Evolutionary conservation across 352 stramenopile genomes (phyloP).

Genomic region (Vaucheria bursata): DNA sequence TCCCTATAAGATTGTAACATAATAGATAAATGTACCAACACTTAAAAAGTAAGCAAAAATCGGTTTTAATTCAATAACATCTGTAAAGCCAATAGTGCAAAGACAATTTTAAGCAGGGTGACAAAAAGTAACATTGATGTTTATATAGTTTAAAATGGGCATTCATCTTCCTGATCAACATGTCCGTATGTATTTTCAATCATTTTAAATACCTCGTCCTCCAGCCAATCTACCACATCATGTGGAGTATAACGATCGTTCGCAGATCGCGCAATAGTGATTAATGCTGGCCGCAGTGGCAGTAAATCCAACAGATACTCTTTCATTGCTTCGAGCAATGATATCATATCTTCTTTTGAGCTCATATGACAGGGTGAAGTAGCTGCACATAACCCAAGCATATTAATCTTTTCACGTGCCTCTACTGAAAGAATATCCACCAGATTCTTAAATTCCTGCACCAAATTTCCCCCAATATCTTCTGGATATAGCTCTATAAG

Average conservation of each 20-base stretch:
- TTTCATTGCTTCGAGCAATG: not conserved
- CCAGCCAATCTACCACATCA: constrained; percentile 20
- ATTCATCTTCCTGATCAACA: not conserved
- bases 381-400: not conserved
- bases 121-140: too few species aligned
- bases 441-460: not conserved
- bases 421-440: constrained; percentile 3
- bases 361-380: not conserved
- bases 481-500: not conserved
- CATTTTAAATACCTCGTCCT: constrained; percentile 30
- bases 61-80: too few species aligned
- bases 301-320: not conserved
- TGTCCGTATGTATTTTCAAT: constrained; percentile 21
- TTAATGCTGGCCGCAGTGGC: constrained; percentile 12
- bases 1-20: too few species aligned
- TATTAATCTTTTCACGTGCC: not conserved
- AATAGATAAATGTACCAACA: too few species aligned
- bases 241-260: constrained; percentile 33
- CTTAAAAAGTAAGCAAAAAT: too few species aligned
- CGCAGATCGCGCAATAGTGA: constrained; percentile 36
- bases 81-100: too few species aligned
- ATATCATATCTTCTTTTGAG: not conserved
- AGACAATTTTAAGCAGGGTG: too few species aligned
- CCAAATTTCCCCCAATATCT: not conserved
- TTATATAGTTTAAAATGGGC: too few species aligned